A percentile compares a stretch with the other conserved stretches of the same genome.
Evolutionary conservation across 164 flowering plant species (phyloP).

Genomic region (Vitis rupestris): DNA sequence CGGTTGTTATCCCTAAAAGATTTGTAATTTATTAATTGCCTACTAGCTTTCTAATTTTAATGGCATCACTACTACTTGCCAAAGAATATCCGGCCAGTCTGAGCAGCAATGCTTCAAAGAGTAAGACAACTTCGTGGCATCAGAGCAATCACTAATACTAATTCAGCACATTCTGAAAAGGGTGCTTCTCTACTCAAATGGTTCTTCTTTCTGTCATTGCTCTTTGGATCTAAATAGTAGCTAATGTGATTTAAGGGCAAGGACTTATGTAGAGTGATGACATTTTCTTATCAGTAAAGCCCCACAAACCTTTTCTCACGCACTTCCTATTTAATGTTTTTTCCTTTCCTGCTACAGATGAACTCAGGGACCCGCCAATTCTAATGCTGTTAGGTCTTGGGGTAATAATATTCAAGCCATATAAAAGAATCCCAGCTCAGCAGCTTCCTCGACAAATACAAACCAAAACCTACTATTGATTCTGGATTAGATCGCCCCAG

Average conservation of each 20-base stretch:
- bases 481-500: conserved; percentile 1
- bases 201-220: no score
- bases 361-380: background rate
- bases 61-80: no score
- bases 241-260: background rate
- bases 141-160: no score
- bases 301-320: conserved; percentile 1
- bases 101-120: no score
- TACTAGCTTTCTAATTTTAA: no score
- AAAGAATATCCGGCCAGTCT: no score
- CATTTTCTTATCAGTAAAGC: background rate
- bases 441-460: background rate
- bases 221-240: background rate
- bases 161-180: no score
- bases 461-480: background rate
- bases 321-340: background rate
- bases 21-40: no score
- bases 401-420: background rate
- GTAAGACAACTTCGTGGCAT: no score
- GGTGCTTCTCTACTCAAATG: no score
- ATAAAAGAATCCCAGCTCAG: conserved; percentile 9
- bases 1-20: no score
- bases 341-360: background rate
- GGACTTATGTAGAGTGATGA: background rate
- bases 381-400: background rate